Conservation (phyloP, 768 basidiomycete genomes). For the Pholiota microspora region DNA sequence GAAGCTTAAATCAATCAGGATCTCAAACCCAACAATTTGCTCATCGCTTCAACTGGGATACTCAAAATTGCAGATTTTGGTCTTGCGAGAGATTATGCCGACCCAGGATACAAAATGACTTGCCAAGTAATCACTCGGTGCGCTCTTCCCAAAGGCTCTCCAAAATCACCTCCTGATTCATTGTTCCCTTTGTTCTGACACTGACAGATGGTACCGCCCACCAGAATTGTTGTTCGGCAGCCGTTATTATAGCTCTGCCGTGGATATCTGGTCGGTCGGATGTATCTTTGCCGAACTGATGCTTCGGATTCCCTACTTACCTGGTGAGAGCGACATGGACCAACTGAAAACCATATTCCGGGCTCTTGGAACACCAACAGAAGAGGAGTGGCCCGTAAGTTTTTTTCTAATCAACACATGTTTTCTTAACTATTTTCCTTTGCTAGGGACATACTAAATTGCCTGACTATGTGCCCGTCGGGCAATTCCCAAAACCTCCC, state of each 20-base stretch:
- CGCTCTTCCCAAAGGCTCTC: conserved; percentile 20
- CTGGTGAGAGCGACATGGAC: conserved; percentile 96
- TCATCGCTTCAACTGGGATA: conserved; percentile 86
- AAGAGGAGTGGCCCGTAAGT: conserved; percentile 94
- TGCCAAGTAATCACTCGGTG: conserved; percentile 97
- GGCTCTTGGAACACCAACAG: conserved; percentile 93
- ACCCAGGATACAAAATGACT: conserved; percentile 96
- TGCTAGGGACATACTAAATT: conserved; percentile 83
- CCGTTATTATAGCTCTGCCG: conserved; percentile 86
- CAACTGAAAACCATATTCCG: conserved; percentile 93
- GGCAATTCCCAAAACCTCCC: conserved; percentile 80
- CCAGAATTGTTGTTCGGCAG: conserved; percentile 93
- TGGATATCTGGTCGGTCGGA: conserved; percentile 97
- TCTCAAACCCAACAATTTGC: conserved; percentile 97
- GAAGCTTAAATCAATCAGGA: conserved; percentile 52
- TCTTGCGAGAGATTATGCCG: conserved; percentile 93
- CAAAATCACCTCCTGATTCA: conserved; percentile 3
- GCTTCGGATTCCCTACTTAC: conserved; percentile 92
- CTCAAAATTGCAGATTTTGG: conserved; percentile 99
- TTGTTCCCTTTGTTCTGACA: not conserved
- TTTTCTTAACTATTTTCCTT: not conserved
- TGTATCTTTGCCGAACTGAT: conserved; percentile 98
- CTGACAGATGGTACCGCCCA: conserved; percentile 90
- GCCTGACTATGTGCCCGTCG: conserved; percentile 85
- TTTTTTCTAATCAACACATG: not conserved